Conservation (phyloP, 1,284 basidiomycete species). For the Microbotryomycetes sp. region DNA sequence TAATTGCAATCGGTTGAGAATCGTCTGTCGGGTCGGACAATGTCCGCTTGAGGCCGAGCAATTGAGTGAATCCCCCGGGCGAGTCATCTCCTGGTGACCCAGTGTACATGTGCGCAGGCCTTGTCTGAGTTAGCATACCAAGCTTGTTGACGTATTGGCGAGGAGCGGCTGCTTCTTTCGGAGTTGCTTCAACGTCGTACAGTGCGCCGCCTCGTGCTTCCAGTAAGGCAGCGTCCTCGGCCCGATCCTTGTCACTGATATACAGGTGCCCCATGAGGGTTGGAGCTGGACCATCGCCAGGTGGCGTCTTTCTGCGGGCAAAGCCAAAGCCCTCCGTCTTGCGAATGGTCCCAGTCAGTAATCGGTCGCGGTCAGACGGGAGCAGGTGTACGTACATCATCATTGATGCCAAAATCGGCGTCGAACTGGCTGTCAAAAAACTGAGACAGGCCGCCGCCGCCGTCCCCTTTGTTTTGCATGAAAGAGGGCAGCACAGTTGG, state of each 20-base stretch:
- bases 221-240: constrained; percentile 14
- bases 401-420: constrained; percentile 6
- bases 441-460: constrained; percentile 24
- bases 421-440: constrained; percentile 30
- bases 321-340: constrained; percentile 24
- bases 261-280: constrained; percentile 8
- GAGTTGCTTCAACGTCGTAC: constrained; percentile 12
- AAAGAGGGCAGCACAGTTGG: constrained; percentile 8
- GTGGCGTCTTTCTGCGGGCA: not conserved
- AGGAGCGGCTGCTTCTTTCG: constrained; percentile 15
- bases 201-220: constrained; percentile 14
- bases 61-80: not conserved
- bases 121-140: constrained; percentile 29
- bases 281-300: not conserved
- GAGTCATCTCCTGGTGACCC: constrained; percentile 14
- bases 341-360: not conserved
- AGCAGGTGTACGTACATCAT: not conserved
- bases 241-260: constrained; percentile 22
- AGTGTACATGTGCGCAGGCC: constrained; percentile 19
- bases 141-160: constrained; percentile 31
- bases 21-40: constrained; percentile 1
- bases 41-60: not conserved
- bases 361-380: not conserved
- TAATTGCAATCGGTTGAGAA: constrained; percentile 14
- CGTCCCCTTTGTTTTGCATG: constrained; percentile 3